A percentile compares a stretch with the other conserved stretches of the same genome.
phyloP scores from a whole-genome alignment of 768 basidiomycete genomes.

The Lactifluus volemus region DNA sequence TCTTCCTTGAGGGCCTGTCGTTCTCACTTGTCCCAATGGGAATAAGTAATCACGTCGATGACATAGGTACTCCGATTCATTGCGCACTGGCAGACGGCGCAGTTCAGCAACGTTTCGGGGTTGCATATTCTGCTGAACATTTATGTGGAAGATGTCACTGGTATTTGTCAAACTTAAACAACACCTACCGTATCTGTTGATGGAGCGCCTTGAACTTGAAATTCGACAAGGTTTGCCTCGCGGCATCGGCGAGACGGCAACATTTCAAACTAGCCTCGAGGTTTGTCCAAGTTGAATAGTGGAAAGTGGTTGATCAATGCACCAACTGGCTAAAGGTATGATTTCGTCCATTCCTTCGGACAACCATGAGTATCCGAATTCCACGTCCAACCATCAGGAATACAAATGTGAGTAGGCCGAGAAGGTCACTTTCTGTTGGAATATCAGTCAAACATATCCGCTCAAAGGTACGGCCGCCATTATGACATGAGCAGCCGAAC shows the following conservation, averaged over 20 bases:
- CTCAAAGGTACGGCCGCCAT: not conserved
- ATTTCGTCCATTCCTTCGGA: not conserved
- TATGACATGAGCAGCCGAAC: not conserved
- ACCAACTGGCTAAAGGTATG: not conserved
- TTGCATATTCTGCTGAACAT: not conserved
- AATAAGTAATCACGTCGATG: not conserved
- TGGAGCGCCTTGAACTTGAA: not conserved
- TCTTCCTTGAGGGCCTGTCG: not conserved
- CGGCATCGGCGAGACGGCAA: not conserved
- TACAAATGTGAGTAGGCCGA: not conserved
- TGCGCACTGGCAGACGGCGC: no score
- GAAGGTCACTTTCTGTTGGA: not conserved
- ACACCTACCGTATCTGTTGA: not conserved
- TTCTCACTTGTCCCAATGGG: not conserved
- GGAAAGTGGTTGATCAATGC: not conserved
- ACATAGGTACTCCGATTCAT: not conserved
- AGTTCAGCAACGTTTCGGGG: not conserved
- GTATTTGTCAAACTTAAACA: not conserved
- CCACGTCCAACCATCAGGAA: not conserved
- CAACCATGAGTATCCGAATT: not conserved
- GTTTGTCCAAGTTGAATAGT: not conserved
- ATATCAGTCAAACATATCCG: not conserved
- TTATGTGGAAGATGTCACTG: not conserved
- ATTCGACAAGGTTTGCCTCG: not conserved
- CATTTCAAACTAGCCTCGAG: not conserved